Evolutionary conservation across 2,329 filamentous ascomycete genomes (phyloP).

Genomic region (Paraphaeosphaeria sporulosa): DNA sequence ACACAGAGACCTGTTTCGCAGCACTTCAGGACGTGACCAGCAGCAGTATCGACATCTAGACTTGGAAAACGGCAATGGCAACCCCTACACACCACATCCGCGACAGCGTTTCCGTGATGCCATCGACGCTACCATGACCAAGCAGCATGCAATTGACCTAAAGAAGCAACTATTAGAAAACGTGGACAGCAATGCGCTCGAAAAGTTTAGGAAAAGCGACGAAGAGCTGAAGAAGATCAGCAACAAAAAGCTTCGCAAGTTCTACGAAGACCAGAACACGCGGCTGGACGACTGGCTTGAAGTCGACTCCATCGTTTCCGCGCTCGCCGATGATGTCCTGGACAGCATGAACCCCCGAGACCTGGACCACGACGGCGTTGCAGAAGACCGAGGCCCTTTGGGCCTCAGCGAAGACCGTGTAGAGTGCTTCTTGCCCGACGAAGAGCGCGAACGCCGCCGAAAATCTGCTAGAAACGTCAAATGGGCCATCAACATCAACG

Average conservation of each 20-base stretch:
- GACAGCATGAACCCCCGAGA: slow-evolving; percentile 66
- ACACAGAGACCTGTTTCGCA: slow-evolving; percentile 25
- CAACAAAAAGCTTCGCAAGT: slow-evolving; percentile 59
- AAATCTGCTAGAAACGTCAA: slow-evolving; percentile 59
- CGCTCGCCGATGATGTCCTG: slow-evolving; percentile 66
- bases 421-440: slow-evolving; percentile 63
- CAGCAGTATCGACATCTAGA: slow-evolving; percentile 31
- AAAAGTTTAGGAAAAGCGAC: slow-evolving; percentile 60
- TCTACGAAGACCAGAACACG: slow-evolving; percentile 64
- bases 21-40: slow-evolving; percentile 10
- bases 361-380: slow-evolving; percentile 63
- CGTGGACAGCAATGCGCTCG: slow-evolving; percentile 56
- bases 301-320: slow-evolving; percentile 64
- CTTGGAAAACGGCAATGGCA: slow-evolving; percentile 40
- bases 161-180: slow-evolving; percentile 59
- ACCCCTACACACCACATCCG: slow-evolving; percentile 23
- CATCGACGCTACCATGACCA: slow-evolving; percentile 55
- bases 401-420: slow-evolving; percentile 59
- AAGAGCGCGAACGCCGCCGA: slow-evolving; percentile 59
- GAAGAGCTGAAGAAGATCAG: slow-evolving; percentile 62
- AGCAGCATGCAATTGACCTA: slow-evolving; percentile 55
- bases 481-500: slow-evolving; percentile 68
- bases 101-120: slow-evolving; percentile 56
- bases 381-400: slow-evolving; percentile 61
- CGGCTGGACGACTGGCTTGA: slow-evolving; percentile 66